A percentile compares a stretch with the other conserved stretches of the same genome.
Conservation (phyloP, 176 grass and related monocot genomes). For the Oryza rufipogon region DNA sequence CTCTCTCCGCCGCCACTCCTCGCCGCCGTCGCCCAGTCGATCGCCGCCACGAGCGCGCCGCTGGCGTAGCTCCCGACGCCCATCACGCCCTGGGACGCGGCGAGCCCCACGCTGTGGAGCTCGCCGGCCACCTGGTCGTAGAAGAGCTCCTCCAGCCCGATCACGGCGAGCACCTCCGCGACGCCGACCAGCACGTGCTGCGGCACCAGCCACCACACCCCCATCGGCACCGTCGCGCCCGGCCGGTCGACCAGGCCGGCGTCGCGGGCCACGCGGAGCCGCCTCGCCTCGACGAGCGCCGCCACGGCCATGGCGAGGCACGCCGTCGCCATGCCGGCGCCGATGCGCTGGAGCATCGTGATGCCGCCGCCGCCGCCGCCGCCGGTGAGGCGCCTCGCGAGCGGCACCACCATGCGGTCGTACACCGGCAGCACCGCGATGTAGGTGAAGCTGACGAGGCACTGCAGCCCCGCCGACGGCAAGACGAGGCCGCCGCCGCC, state of each 20-base stretch:
- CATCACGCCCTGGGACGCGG: background rate
- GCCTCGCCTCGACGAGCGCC: conserved; percentile 63
- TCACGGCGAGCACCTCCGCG: conserved; percentile 35
- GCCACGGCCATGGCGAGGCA: conserved; percentile 55
- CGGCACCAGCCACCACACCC: conserved; percentile 82
- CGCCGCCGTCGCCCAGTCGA: too few relatives aligned
- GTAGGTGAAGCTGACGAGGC: conserved; percentile 40
- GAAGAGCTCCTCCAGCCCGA: conserved; percentile 76
- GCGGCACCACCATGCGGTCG: conserved; percentile 62
- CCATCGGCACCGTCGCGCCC: conserved; percentile 57
- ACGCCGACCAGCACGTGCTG: conserved; percentile 68
- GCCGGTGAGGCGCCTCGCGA: conserved; percentile 45
- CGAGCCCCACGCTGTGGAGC: conserved; percentile 68
- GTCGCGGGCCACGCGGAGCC: conserved; percentile 50
- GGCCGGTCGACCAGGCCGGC: conserved; percentile 51
- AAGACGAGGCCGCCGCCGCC: conserved; percentile 34
- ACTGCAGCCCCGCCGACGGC: conserved; percentile 57
- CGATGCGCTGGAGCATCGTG: conserved; percentile 72
- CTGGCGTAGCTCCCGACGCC: too few relatives aligned
- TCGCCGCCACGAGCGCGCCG: too few relatives aligned
- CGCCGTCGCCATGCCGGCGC: conserved; percentile 51
- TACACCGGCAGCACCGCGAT: conserved; percentile 54
- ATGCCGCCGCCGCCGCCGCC: conserved; percentile 47
- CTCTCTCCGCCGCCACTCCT: too few relatives aligned
- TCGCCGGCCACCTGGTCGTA: conserved; percentile 64